Conservation (phyloP, 164 flowering plant species). For the Nymphaea thermarum region DNA sequence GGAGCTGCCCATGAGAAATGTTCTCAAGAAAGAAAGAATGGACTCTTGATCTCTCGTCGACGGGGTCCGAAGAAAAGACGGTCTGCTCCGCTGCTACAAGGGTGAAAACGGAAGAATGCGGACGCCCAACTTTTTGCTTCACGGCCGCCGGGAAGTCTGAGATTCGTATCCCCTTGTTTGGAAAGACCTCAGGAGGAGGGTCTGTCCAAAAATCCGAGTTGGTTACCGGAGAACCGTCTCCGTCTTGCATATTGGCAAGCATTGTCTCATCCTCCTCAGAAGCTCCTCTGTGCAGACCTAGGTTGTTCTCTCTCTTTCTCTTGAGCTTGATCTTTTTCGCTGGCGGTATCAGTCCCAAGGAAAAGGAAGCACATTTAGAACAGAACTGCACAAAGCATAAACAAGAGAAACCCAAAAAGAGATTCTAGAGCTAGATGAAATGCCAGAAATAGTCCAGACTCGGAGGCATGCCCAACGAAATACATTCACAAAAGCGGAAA, state of each 20-base stretch:
- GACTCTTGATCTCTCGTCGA: not conserved
- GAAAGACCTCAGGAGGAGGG: conserved; percentile 30
- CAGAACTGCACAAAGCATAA: too few species aligned
- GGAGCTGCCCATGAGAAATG: conserved; percentile 83
- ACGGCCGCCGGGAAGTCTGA: conserved; percentile 61
- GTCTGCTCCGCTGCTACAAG: conserved; percentile 51
- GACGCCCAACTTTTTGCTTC: conserved; percentile 48
- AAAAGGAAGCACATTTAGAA: not conserved
- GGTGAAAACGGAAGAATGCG: conserved; percentile 56
- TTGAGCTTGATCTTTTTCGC: conserved; percentile 9
- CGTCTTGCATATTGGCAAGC: conserved; percentile 2
- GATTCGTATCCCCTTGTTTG: conserved; percentile 32
- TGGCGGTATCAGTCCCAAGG: not conserved
- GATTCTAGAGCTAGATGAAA: not conserved
- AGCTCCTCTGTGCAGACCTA: not conserved
- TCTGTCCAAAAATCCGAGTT: conserved; percentile 1
- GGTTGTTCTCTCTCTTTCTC: conserved; percentile 8
- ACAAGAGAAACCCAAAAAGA: not conserved
- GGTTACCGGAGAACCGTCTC: conserved; percentile 1
- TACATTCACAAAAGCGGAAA: not conserved
- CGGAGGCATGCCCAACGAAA: not conserved
- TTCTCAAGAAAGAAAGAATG: conserved; percentile 46
- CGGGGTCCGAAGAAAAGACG: conserved; percentile 18
- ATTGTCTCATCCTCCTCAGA: conserved; percentile 7
- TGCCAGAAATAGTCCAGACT: not conserved